Percentiles rank a stretch among this genome's conserved stretches.
These are phyloP conservation scores for Backusella australiensis DNA, from an alignment of 192 early-diverging fungal species.

Conservation along the genomic window DNA sequence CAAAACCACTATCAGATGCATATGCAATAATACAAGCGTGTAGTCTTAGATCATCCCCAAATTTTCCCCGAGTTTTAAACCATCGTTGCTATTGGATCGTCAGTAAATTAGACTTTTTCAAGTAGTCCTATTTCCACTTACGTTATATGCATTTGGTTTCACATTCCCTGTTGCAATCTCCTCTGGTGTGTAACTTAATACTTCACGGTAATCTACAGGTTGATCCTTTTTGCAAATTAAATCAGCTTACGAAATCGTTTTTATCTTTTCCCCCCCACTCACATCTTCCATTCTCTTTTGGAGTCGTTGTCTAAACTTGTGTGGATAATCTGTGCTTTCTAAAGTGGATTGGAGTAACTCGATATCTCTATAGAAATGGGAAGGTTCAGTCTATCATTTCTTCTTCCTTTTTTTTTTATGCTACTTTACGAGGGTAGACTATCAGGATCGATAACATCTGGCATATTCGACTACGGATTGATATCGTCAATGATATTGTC, in stretches of 20 bases:
- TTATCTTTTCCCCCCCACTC: neutral
- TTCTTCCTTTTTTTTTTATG: neutral
- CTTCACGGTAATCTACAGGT: constrained; percentile 31
- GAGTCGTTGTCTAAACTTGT: neutral
- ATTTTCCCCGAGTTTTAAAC: constrained; percentile 58
- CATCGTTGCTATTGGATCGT: constrained; percentile 40
- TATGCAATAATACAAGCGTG: constrained; percentile 59
- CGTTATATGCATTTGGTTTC: constrained; percentile 1
- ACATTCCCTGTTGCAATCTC: constrained; percentile 12
- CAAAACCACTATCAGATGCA: constrained; percentile 54
- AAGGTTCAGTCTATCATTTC: neutral
- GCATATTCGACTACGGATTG: constrained; percentile 14
- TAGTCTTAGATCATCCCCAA: constrained; percentile 53
- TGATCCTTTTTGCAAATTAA: constrained; percentile 1
- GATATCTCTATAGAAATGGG: neutral
- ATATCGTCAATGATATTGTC: neutral
- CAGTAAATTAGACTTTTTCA: neutral
- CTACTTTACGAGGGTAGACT: constrained; percentile 18
- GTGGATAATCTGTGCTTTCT: constrained; percentile 5
- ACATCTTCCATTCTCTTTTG: constrained; percentile 20
- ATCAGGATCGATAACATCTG: constrained; percentile 23
- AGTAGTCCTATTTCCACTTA: neutral
- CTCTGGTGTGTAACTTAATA: neutral
- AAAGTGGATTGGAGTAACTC: neutral
- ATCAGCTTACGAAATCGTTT: neutral